A percentile compares a stretch with the other conserved stretches of the same genome.
phyloP scores from a whole-genome alignment of 192 early-diverging fungal genomes.

The Jimgerdemannia lactiflua region DNA sequence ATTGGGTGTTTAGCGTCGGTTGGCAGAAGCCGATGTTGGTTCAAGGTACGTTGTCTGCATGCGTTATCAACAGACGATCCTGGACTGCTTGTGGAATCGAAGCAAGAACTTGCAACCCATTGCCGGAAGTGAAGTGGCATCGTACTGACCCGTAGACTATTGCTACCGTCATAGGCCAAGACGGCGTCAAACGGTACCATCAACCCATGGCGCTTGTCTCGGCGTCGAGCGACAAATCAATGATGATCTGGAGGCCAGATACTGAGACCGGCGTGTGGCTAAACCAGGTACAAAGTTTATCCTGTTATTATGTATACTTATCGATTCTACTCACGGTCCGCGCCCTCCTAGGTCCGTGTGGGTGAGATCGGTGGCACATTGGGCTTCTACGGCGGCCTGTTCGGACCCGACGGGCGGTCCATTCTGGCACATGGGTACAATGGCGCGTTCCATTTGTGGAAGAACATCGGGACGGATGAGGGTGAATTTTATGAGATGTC shows the following conservation, averaged over 20 bases:
- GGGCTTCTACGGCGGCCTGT: slow-evolving; percentile 80
- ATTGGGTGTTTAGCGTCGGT: slow-evolving; percentile 85
- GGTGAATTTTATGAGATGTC: slow-evolving; percentile 13
- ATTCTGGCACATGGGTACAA: slow-evolving; percentile 78
- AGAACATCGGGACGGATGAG: slow-evolving; percentile 32
- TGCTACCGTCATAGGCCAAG: slow-evolving; percentile 13
- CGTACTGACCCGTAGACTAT: no score
- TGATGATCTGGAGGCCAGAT: slow-evolving; percentile 90
- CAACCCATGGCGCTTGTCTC: slow-evolving; percentile 76
- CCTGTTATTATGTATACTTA: background rate
- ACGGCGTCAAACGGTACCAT: slow-evolving; percentile 28
- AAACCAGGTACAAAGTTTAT: slow-evolving; percentile 48
- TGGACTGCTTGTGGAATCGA: no score
- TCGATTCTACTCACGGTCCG: background rate
- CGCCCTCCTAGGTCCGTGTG: slow-evolving; percentile 55
- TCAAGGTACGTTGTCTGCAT: slow-evolving; percentile 27
- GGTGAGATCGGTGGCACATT: slow-evolving; percentile 86
- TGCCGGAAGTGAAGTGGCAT: background rate
- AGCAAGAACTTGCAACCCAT: no score
- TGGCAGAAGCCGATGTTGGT: slow-evolving; percentile 64
- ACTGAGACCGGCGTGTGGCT: slow-evolving; percentile 79
- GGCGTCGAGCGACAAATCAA: slow-evolving; percentile 88
- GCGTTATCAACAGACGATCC: no score
- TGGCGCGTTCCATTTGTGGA: slow-evolving; percentile 88
- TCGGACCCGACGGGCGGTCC: slow-evolving; percentile 58